phyloP scores from a whole-genome alignment of 352 stramenopile species.

The Phytophthora podocarpi region DNA sequence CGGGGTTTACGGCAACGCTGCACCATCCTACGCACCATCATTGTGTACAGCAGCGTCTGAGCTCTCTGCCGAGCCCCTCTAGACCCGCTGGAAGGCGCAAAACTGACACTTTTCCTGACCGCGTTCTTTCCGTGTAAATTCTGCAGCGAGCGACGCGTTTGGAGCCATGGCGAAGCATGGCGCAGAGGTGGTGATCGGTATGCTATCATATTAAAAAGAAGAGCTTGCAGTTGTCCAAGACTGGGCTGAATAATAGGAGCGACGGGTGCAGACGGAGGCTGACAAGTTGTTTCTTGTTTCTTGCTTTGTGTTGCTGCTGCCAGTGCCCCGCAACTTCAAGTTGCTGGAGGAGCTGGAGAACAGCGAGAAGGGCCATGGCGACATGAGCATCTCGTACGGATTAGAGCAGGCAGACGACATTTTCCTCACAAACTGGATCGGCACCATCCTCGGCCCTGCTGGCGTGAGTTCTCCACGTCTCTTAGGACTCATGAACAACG shows the following conservation, averaged over 20 bases:
- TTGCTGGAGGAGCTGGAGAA: slow-evolving; percentile 93
- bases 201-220: slow-evolving; percentile 3
- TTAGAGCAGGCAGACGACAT: slow-evolving; percentile 97
- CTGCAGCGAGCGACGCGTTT: slow-evolving; percentile 27
- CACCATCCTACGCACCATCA: neutral
- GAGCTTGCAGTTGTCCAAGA: neutral
- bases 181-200: slow-evolving; percentile 82
- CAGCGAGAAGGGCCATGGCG: slow-evolving; percentile 91
- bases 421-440: slow-evolving; percentile 98
- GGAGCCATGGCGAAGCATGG: slow-evolving; percentile 75
- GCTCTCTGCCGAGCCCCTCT: neutral
- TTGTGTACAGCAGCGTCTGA: slow-evolving; percentile 6
- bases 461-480: slow-evolving; percentile 75
- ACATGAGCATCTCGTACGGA: slow-evolving; percentile 95
- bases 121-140: slow-evolving; percentile 7
- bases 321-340: slow-evolving; percentile 94
- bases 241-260: no score
- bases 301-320: slow-evolving; percentile 1
- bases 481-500: neutral
- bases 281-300: neutral
- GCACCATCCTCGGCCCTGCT: slow-evolving; percentile 95
- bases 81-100: neutral
- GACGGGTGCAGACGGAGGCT: no score
- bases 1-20: neutral
- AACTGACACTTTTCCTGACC: slow-evolving; percentile 15